Evolutionary conservation across 768 basidiomycete species (phyloP).

Genomic region (Boletus fagicola): DNA sequence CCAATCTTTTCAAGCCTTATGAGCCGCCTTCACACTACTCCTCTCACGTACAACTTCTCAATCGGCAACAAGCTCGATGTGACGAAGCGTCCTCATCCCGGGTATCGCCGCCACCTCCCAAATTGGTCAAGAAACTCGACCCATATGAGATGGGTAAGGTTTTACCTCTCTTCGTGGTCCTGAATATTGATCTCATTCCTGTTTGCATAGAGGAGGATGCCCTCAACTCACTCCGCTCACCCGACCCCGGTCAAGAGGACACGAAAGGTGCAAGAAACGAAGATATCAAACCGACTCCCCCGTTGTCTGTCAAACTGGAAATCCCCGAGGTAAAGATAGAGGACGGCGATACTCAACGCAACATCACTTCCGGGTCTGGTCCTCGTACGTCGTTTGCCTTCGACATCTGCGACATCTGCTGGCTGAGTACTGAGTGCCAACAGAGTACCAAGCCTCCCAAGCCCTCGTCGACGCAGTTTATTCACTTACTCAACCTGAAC

Average conservation of each 20-base stretch:
- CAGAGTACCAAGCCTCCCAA: slow-evolving; percentile 16
- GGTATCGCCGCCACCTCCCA: slow-evolving; percentile 4
- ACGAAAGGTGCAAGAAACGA: not conserved
- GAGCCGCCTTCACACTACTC: slow-evolving; percentile 26
- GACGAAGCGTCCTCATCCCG: not conserved
- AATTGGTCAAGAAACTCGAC: slow-evolving; percentile 29
- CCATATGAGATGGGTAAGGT: slow-evolving; percentile 28
- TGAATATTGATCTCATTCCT: not conserved
- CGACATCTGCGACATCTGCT: not conserved
- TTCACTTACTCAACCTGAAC: not conserved
- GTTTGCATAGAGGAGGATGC: slow-evolving; percentile 26
- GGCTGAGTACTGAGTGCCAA: no score
- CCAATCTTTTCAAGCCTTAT: no score
- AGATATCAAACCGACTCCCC: not conserved
- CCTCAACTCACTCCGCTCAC: slow-evolving; percentile 9
- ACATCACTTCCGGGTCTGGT: not conserved
- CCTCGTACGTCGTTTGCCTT: not conserved
- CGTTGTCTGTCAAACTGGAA: slow-evolving; percentile 10
- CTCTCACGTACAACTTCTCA: slow-evolving; percentile 9
- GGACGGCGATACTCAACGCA: not conserved
- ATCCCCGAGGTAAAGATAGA: slow-evolving; percentile 6
- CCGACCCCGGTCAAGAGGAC: slow-evolving; percentile 4
- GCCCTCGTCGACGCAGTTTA: slow-evolving; percentile 18
- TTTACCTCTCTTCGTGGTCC: not conserved
- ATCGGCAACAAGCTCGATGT: not conserved